A percentile compares a stretch with the other conserved stretches of the same genome.
Evolutionary conservation across 164 flowering plant genomes (phyloP).

Genomic region (Euptelea pleiosperma): DNA sequence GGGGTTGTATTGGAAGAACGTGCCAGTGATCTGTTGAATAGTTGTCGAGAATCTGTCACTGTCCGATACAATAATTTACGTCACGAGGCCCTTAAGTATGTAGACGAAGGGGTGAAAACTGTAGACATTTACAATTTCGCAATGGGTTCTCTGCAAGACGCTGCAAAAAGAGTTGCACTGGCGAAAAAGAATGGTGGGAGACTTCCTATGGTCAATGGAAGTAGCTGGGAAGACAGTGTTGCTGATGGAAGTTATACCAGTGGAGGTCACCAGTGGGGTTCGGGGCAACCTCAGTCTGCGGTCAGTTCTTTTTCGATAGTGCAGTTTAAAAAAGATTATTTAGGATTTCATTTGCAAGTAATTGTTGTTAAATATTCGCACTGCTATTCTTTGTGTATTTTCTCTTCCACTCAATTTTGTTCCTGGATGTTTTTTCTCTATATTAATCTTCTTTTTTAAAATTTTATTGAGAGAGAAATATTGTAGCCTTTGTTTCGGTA

Average conservation of each 20-base stretch:
- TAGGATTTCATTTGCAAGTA: not conserved
- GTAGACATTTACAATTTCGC: slow-evolving; percentile 50
- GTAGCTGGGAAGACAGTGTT: slow-evolving; percentile 17
- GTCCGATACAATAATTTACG: slow-evolving; percentile 65
- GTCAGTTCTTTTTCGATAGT: slow-evolving; percentile 26
- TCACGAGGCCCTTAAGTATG: slow-evolving; percentile 68
- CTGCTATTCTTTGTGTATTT: not conserved
- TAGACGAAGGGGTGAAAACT: slow-evolving; percentile 57
- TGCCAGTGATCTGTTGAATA: slow-evolving; percentile 30
- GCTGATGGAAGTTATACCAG: slow-evolving; percentile 23
- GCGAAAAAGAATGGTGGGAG: slow-evolving; percentile 52
- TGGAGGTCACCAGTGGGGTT: slow-evolving; percentile 24
- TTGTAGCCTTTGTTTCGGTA: no score
- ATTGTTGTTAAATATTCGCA: not conserved
- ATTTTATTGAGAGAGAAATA: no score
- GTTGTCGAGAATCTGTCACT: slow-evolving; percentile 66
- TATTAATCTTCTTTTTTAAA: not conserved
- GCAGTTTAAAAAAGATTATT: not conserved
- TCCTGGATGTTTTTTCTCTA: not conserved
- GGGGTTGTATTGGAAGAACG: slow-evolving; percentile 57
- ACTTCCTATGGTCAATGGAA: slow-evolving; percentile 35
- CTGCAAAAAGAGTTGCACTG: slow-evolving; percentile 48
- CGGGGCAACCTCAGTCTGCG: slow-evolving; percentile 44
- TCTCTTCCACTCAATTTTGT: no score
- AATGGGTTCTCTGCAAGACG: slow-evolving; percentile 51